phyloP scores from a whole-genome alignment of 2,329 filamentous ascomycete species.

The Penicillium sp. region DNA sequence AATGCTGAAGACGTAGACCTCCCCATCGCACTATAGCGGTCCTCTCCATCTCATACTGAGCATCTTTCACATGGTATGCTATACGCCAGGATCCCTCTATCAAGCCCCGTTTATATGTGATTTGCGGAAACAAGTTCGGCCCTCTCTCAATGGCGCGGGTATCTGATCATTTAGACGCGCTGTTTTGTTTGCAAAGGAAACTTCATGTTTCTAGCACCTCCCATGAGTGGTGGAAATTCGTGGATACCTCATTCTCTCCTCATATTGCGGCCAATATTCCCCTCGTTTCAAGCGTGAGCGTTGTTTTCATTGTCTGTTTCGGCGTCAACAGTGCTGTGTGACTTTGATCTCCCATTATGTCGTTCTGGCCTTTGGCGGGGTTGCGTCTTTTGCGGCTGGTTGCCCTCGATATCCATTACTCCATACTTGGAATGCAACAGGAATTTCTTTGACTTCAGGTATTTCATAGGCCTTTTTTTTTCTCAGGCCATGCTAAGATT shows the following conservation, averaged over 20 bases:
- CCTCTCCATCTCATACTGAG: not conserved
- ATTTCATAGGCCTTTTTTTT: no score
- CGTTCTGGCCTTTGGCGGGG: constrained; percentile 4
- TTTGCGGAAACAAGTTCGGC: not conserved
- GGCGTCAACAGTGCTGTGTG: constrained; percentile 2
- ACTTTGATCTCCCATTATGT: not conserved
- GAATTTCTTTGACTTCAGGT: not conserved
- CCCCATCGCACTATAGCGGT: not conserved
- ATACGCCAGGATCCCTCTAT: not conserved
- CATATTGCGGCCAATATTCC: constrained; percentile 13
- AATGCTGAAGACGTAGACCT: not conserved
- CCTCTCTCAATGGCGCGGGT: not conserved
- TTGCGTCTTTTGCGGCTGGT: constrained; percentile 1
- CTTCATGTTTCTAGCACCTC: constrained; percentile 2
- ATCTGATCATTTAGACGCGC: not conserved
- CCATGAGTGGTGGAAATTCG: not conserved
- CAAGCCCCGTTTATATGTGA: no score
- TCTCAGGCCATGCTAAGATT: no score
- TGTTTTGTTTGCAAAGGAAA: not conserved
- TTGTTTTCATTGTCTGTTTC: constrained; percentile 2
- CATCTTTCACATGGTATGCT: not conserved
- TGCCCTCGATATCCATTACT: constrained; percentile 4
- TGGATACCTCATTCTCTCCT: constrained; percentile 6
- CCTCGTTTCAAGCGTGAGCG: constrained; percentile 17
- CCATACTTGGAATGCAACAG: not conserved